Conservation (phyloP, 495 filamentous ascomycete genomes). For the Trichocladium uniseriatum region DNA sequence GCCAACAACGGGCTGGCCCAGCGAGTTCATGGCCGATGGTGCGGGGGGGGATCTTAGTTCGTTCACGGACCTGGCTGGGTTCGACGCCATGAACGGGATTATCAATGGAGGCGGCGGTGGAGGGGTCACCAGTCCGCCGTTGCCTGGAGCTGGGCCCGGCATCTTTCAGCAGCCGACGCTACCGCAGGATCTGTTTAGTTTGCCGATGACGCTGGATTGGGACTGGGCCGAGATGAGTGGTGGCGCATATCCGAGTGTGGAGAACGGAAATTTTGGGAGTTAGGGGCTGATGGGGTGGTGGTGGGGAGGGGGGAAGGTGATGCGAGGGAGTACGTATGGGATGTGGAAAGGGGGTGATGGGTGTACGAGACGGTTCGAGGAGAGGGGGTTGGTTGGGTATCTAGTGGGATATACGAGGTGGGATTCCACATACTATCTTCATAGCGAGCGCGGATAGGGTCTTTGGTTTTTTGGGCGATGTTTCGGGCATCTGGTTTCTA, state of each 20-base stretch:
- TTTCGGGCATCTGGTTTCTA: not conserved
- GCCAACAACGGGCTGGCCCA: slow-evolving; percentile 21
- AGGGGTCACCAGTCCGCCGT: slow-evolving; percentile 28
- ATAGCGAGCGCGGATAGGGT: not conserved
- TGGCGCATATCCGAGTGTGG: slow-evolving; percentile 42
- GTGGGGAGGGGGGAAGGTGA: not conserved
- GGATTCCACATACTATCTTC: not conserved
- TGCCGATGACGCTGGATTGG: slow-evolving; percentile 96
- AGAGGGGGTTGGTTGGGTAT: not conserved
- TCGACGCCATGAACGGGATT: slow-evolving; percentile 12
- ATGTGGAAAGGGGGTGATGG: not conserved
- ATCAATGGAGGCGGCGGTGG: too few species aligned
- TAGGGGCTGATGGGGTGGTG: not conserved
- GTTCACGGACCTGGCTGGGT: slow-evolving; percentile 42
- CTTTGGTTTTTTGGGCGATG: not conserved
- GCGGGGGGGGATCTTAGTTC: slow-evolving; percentile 29
- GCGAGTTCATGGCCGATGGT: slow-evolving; percentile 16
- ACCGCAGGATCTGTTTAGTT: slow-evolving; percentile 93
- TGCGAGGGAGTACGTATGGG: too few species aligned
- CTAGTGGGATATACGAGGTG: not conserved
- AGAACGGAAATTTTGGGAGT: slow-evolving; percentile 39
- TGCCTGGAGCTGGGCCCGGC: slow-evolving; percentile 5
- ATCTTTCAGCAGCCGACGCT: slow-evolving; percentile 75
- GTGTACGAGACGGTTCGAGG: not conserved
- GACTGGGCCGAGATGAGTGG: slow-evolving; percentile 89